Base-by-base conservation (phyloP, 1,284 basidiomycete species). In the Trichosporon ovoides region DNA sequence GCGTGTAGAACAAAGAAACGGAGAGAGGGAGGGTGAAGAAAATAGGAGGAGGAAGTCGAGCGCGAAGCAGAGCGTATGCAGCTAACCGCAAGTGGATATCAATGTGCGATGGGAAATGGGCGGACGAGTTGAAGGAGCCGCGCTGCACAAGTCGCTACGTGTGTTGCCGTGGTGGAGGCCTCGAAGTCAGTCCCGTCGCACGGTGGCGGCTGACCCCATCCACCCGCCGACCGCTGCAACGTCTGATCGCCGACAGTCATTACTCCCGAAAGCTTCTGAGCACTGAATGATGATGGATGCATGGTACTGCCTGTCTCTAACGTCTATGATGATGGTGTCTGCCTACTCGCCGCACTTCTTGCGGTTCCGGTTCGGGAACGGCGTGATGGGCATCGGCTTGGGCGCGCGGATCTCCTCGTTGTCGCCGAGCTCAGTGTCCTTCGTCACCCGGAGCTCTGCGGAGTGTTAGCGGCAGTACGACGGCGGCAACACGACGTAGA, bases 391-490 rank as follows among this genome's bases (percentile, higher is more conserved):
- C 46, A 72, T 57, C 53, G 63, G 66, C 7, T 68, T 62, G 19
- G 73, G 69, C 31, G 58, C 54, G 58, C 65, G 65, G 60, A 75
- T 69, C 12, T 65, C 61, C 5, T 61, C 62, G 61, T 77, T 78
- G 62, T 74, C 70, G 12, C 74, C 75, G 16, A 77, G 61, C 55
- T 77, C 76, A 2, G 75, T 77, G 56, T 78, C 67, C 37, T 61
- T 38, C 3, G 72, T 75, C 2, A 78, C 68, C 37, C 75, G 67
- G 12, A 77, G 69, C 57, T 68, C 76, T 78, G 65, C 9, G 10
- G 7, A 3, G 28, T 35, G 51, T 66, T 18, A 66, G 63, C 37
- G 33, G 6, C 5, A 5, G 24, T 19, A 16, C n/a, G n/a, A n/a
- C n/a, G n/a, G n/a, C n/a, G n/a, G n/a, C n/a, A n/a, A n/a, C n/a